Evolutionary conservation across 176 grass and related monocot genomes (phyloP).

Genomic region (Metroxylon sagu): DNA sequence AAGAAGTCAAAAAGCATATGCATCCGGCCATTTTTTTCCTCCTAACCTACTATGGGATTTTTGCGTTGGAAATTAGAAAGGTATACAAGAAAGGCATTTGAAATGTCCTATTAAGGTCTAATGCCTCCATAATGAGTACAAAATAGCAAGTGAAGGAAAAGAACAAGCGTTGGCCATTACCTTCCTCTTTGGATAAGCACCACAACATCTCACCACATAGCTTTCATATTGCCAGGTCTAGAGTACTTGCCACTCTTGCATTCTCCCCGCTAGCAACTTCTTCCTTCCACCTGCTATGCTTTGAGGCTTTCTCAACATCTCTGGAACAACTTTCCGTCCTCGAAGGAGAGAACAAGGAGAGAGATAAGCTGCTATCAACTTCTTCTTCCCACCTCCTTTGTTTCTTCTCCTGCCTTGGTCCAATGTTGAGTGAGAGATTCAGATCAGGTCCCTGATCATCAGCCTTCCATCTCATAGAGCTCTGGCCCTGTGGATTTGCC

Average conservation of each 20-base stretch:
- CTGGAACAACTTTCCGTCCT: background rate
- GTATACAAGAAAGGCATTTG: conserved; percentile 3
- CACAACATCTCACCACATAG: conserved; percentile 22
- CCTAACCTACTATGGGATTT: conserved; percentile 7
- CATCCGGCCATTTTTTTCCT: background rate
- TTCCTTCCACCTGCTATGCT: background rate
- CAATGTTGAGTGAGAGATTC: conserved; percentile 5
- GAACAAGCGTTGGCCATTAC: background rate
- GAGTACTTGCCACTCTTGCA: conserved; percentile 9
- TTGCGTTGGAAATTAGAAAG: background rate
- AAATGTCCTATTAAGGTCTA: background rate
- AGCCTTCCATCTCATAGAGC: background rate
- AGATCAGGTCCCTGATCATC: conserved; percentile 12
- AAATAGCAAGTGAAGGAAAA: background rate
- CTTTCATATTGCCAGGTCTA: conserved; percentile 1
- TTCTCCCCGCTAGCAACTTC: background rate
- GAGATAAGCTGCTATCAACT: conserved; percentile 7
- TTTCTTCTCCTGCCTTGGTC: conserved; percentile 10
- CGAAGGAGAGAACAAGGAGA: conserved; percentile 17
- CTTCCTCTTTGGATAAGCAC: conserved; percentile 2
- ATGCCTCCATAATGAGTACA: background rate
- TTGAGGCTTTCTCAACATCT: background rate
- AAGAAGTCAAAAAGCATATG: background rate
- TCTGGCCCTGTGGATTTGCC: background rate
- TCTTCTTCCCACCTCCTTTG: conserved; percentile 1